Evolutionary conservation across 306 rosid genomes (phyloP).

Genomic region (Leucaena leucocephala): DNA sequence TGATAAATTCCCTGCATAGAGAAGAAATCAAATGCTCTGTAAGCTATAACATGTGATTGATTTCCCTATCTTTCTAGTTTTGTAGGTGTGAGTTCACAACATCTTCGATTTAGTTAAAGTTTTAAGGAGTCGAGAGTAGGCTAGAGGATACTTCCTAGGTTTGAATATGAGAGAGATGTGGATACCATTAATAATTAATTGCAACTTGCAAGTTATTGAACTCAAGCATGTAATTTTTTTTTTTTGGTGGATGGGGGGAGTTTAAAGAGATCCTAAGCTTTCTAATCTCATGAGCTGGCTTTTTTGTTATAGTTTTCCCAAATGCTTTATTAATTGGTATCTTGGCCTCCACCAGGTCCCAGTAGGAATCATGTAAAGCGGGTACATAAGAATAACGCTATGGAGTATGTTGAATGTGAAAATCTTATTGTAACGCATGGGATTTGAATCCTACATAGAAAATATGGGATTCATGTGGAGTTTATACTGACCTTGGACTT

Average conservation of each 20-base stretch:
- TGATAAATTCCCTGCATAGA: constrained; percentile 25
- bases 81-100: neutral
- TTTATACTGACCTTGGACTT: neutral
- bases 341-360: neutral
- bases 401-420: neutral
- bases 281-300: neutral
- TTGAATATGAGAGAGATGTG: neutral
- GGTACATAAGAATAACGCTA: neutral
- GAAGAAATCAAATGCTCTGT: constrained; percentile 7
- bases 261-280: neutral
- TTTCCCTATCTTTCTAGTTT: neutral
- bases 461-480: neutral
- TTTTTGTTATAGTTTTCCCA: neutral
- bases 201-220: neutral
- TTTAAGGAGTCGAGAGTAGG: constrained; percentile 5
- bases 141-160: constrained; percentile 3
- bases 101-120: constrained; percentile 4
- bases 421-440: neutral
- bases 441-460: neutral
- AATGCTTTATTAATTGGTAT: neutral
- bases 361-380: neutral
- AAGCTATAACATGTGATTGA: constrained; percentile 18
- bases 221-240: neutral
- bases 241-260: neutral
- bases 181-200: neutral